Evolutionary conservation across 345 rosid genomes (phyloP).

Genomic region (Eucalyptus microcorys): DNA sequence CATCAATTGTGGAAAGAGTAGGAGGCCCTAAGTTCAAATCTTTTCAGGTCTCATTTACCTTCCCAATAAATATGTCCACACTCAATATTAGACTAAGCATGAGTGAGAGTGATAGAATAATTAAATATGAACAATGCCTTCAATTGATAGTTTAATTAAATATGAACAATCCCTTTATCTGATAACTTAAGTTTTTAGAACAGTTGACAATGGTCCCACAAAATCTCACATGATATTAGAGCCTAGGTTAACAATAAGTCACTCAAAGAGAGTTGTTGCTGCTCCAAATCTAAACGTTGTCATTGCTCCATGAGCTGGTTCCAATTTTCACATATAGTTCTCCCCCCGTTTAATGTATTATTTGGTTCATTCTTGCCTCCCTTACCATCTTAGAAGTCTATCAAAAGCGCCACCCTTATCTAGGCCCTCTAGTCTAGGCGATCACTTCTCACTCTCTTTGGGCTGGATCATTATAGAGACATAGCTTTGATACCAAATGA

Average conservation of each 20-base stretch:
- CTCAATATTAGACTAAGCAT: too few species aligned
- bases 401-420: neutral
- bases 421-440: neutral
- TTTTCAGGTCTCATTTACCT: neutral
- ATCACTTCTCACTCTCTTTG: neutral
- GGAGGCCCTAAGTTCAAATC: neutral
- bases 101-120: neutral
- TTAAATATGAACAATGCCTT: neutral
- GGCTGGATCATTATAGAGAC: neutral
- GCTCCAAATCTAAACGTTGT: neutral
- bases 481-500: neutral
- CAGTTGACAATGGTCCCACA: accelerated
- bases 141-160: too few species aligned
- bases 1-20: neutral
- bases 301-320: neutral
- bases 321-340: neutral
- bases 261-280: accelerated
- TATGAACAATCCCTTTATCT: accelerated
- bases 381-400: neutral
- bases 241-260: neutral
- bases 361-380: neutral
- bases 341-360: neutral
- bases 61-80: neutral
- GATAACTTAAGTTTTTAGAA: too few species aligned
- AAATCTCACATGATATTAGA: too few species aligned